Base-by-base conservation (phyloP, 345 rosid genomes). In the Salix brachista region DNA sequence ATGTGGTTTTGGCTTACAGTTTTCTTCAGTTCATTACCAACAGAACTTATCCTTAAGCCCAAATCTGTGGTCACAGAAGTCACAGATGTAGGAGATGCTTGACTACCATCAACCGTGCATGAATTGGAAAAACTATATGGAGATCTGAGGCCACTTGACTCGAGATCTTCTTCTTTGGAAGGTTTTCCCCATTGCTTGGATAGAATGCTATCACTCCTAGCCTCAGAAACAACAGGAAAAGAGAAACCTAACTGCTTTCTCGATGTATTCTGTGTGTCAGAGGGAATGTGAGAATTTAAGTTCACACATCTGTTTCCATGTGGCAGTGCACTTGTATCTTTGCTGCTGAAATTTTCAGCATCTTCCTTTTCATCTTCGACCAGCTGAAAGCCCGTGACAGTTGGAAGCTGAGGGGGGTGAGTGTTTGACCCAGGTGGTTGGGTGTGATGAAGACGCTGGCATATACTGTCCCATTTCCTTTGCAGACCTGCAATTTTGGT, bases 21-120 rank as follows among this genome's bases (percentile, higher is more conserved):
- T 70, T 84, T 81, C 73, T 75, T 74, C 76, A 60, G 76, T 52
- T 77, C 84, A 32, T 72, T 66, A 69, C 78, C 71, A 48, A 78
- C 79, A 4, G 85, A 83, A 69, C 80, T 73, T 56, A 85, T 76
- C 73, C 87, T 85, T 81, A 87, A 84, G 37, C 91, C 86, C 46
- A 91, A 80, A 81, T 87, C 91, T 18, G 91, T 87, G 4, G 89
- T 87, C 68, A 85, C 86, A 61, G 90, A 88, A 76, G 87, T 84
- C 26, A 30, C 83, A 1, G 91, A 85, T 23, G 86, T 68, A 32
- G 89, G 85, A 65, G 91, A 90, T 68, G 84, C 77, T 71, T 46
- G 87, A 73, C 79, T 73, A 41, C 72, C 82, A 80, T 87, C 85
- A 44, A 71, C 89, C 39, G 64, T 42, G 25, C 86, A 80, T 21